Evolutionary conservation across 2,329 filamentous ascomycete genomes (phyloP).

Genomic region (Emergomyces orientalis): DNA sequence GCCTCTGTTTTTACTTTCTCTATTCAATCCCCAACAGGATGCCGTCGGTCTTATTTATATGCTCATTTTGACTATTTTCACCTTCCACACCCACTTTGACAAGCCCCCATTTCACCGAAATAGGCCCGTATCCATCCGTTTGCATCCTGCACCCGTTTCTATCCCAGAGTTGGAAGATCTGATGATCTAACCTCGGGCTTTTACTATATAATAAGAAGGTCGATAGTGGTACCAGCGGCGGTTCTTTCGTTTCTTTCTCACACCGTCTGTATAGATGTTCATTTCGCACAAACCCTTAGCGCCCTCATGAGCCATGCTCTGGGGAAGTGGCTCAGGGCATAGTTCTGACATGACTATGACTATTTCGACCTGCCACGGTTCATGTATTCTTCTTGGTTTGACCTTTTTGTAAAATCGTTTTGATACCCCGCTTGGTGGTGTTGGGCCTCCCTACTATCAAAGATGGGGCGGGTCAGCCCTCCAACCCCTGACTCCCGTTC

Average conservation of each 20-base stretch:
- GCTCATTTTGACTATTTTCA: background rate
- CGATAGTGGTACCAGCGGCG: slow-evolving; percentile 27
- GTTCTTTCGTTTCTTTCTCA: slow-evolving; percentile 30
- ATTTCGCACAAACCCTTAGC: slow-evolving; percentile 25
- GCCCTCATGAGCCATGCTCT: slow-evolving; percentile 18
- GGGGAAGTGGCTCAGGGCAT: slow-evolving; percentile 19
- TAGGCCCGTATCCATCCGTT: slow-evolving; percentile 22
- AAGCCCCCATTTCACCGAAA: slow-evolving; percentile 26
- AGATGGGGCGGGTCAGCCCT: background rate
- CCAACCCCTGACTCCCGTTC: background rate
- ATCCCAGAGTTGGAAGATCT: slow-evolving; percentile 30
- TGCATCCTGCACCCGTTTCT: slow-evolving; percentile 20
- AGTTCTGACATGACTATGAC: slow-evolving; percentile 28
- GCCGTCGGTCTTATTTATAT: background rate
- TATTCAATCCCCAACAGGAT: background rate
- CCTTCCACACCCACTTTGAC: background rate
- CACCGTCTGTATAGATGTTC: slow-evolving; percentile 20
- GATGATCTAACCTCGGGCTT: slow-evolving; percentile 27
- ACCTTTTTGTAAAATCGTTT: slow-evolving; percentile 24
- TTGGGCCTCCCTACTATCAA: slow-evolving; percentile 16
- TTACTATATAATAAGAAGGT: slow-evolving; percentile 24
- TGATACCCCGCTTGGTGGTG: slow-evolving; percentile 19
- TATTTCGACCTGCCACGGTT: slow-evolving; percentile 25
- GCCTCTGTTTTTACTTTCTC: background rate
- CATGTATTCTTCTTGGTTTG: slow-evolving; percentile 17